Evolutionary conservation across 1,139 yeast genomes (phyloP), one percentile per base, ranked within the genome.

Genomic region (Sugiyamaella sp.): DNA sequence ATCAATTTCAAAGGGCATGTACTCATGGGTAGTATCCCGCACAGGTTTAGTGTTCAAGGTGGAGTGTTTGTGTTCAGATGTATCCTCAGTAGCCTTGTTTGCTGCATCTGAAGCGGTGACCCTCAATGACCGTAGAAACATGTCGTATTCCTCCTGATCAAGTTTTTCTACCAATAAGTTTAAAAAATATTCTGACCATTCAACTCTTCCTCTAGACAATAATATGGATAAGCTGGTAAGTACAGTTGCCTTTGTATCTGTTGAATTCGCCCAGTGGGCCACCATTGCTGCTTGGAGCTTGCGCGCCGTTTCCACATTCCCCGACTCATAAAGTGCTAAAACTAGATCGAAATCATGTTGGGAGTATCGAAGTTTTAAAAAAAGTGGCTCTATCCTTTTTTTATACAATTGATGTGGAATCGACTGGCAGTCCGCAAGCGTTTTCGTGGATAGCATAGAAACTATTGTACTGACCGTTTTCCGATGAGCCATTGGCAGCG

Each of bases 311-410:
- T 45, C 53, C 5, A 16, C 14, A 29, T 44, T 12, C 33, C 53
- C 53, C n/a, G 12, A 16, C 14, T 46, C 12, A 16, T 40, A 40
- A 14, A 51, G 50, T 14, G 49, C 10, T 14, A 38, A 33, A 12
- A 51, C 19, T 16, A 51, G 14, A 39, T 51, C 53, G 24, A 51
- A 51, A 29, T 51, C 44, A 37, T 39, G 50, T 16, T 39, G 29
- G 2, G 46, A 20, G n/a, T 27, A 38, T 32, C 49, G 45, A 10
- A 35, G 39, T 32, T 33, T 32, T n/a, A 51, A 16, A 4, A 51
- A 22, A 17, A 37, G 17, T 10, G 53, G 50, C 37, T 45, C 53
- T 3, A 50, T 22, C 5, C 38, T 20, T 4, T 39, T 40, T 20
- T 54, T 40, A 43, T 52, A 52, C 4, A 20, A 35, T 12, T 49